These are phyloP conservation scores for Aspergillus campestris DNA, from an alignment of 495 filamentous ascomycete species.

Conservation along the genomic window DNA sequence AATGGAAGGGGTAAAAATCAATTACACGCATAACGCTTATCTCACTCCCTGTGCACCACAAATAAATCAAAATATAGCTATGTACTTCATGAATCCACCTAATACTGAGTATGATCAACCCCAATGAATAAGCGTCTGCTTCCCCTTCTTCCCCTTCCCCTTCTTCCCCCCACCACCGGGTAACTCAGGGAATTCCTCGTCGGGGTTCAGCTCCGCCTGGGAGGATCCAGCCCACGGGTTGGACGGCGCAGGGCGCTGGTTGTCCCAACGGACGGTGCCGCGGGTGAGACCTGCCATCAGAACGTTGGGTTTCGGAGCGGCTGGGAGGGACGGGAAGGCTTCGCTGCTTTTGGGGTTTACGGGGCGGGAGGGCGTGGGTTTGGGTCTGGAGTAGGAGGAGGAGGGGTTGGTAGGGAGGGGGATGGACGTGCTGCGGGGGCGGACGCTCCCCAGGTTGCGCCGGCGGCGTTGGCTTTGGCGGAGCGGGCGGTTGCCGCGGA, in stretches of 20 bases:
- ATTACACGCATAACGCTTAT: no score
- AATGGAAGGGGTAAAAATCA: no score
- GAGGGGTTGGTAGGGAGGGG: constrained; percentile 22
- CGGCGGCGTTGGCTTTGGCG: constrained; percentile 15
- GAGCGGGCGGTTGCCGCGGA: constrained; percentile 32
- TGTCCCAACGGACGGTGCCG: constrained; percentile 61
- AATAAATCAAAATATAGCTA: no score
- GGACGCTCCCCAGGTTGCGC: constrained; percentile 41
- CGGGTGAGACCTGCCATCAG: constrained; percentile 72
- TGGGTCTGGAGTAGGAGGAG: constrained; percentile 11
- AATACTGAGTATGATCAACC: constrained; percentile 24
- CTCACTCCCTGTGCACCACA: no score
- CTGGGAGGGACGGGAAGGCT: constrained; percentile 75
- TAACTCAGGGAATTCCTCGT: constrained; percentile 24
- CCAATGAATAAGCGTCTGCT: constrained; percentile 62
- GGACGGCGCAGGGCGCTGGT: constrained; percentile 28
- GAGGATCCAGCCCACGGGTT: constrained; percentile 40
- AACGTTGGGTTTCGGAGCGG: constrained; percentile 67
- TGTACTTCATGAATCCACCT: no score
- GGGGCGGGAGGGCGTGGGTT: constrained; percentile 16
- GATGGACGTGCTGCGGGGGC: constrained; percentile 14
- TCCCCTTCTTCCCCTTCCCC: constrained; percentile 72
- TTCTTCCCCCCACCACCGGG: constrained; percentile 46
- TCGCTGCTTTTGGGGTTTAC: constrained; percentile 23
- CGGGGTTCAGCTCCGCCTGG: constrained; percentile 12